phyloP scores from a whole-genome alignment of 345 rosid species.

The Turritis glabra region DNA sequence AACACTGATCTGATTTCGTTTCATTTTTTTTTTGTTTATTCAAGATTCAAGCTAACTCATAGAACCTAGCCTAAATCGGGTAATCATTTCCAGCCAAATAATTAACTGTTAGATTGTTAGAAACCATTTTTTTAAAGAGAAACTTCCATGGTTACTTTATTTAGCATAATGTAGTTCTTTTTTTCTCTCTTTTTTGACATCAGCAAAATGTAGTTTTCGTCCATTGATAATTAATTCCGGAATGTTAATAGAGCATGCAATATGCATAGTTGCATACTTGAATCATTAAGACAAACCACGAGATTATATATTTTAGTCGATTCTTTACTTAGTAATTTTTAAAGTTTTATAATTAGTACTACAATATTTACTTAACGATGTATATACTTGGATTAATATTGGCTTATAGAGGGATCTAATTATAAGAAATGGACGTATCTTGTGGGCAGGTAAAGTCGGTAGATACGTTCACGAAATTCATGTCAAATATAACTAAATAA shows the following conservation, averaged over 20 bases:
- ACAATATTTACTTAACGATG: background rate
- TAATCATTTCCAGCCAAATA: background rate
- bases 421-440: conserved; percentile 2
- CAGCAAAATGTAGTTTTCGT: background rate
- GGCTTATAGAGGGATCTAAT: background rate
- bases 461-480: conserved; percentile 34
- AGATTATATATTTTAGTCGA: too few relatives aligned
- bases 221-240: background rate
- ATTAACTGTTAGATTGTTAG: background rate
- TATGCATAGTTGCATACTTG: too few relatives aligned
- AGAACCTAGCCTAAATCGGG: too few relatives aligned
- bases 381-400: background rate
- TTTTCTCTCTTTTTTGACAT: too few relatives aligned
- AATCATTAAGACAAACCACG: background rate
- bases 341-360: background rate
- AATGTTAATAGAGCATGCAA: background rate
- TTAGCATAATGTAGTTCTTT: background rate
- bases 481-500: conserved; percentile 13
- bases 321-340: background rate
- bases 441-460: conserved; percentile 21
- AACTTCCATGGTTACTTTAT: background rate
- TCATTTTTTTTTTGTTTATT: background rate
- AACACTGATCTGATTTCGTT: too few relatives aligned
- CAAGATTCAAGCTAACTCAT: background rate
- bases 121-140: background rate